These are phyloP conservation scores for Candida silvicultrix DNA, from an alignment of 805 yeast genomes.

Conservation along the genomic window DNA sequence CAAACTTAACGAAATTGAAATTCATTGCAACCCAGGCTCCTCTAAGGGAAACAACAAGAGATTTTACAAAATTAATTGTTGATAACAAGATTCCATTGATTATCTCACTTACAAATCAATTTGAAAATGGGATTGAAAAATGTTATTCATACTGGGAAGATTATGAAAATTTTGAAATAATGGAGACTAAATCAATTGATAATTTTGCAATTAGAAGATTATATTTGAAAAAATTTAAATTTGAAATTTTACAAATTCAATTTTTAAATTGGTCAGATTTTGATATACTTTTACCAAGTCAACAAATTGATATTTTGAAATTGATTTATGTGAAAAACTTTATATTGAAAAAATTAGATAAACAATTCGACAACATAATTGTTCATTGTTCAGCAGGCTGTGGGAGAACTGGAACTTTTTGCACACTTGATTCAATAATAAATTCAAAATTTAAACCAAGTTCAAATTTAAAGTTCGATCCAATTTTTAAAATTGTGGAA, in stretches of 20 bases:
- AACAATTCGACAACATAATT: conserved; percentile 31
- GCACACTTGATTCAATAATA: conserved; percentile 59
- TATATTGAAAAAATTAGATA: conserved; percentile 25
- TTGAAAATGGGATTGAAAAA: conserved; percentile 73
- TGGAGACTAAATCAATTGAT: conserved; percentile 14
- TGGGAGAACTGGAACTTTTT: conserved; percentile 90
- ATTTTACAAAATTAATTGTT: conserved; percentile 77
- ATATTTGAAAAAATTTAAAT: conserved; percentile 27
- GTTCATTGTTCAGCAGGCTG: conserved; percentile 97
- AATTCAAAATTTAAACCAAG: conserved; percentile 36
- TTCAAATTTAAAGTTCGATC: too few species aligned
- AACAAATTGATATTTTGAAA: conserved; percentile 50
- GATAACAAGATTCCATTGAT: conserved; percentile 61
- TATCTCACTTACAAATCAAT: conserved; percentile 67
- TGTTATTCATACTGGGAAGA: conserved; percentile 85
- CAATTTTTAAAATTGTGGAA: conserved; percentile 57
- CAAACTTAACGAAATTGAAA: conserved; percentile 22
- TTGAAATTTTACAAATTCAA: conserved; percentile 67
- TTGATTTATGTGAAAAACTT: conserved; percentile 41
- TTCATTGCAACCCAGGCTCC: conserved; percentile 95
- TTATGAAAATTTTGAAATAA: conserved; percentile 26
- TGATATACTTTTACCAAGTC: conserved; percentile 43
- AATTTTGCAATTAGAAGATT: conserved; percentile 37
- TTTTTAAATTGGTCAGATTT: conserved; percentile 80
- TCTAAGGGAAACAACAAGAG: conserved; percentile 59